phyloP scores from a whole-genome alignment of 805 yeast species.

The Citeromyces matritensis region DNA sequence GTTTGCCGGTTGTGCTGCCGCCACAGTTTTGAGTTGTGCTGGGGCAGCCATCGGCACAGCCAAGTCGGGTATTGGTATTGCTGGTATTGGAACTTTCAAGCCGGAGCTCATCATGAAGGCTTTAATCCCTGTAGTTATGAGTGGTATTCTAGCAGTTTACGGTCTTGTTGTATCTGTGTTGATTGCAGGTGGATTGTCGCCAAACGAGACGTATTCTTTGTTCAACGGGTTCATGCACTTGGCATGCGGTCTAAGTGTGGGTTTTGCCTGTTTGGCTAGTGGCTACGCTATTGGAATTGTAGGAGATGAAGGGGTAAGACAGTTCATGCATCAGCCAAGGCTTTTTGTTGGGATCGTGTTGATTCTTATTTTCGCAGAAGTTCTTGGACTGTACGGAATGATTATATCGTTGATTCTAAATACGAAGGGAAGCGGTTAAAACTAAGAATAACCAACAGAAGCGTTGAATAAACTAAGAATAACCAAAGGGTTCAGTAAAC shows the following conservation, averaged over 20 bases:
- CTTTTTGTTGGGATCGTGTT: slow-evolving; percentile 96
- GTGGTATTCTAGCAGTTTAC: slow-evolving; percentile 93
- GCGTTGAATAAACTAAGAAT: neutral
- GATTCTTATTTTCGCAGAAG: slow-evolving; percentile 98
- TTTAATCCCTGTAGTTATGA: slow-evolving; percentile 93
- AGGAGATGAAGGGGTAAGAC: slow-evolving; percentile 99
- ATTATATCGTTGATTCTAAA: slow-evolving; percentile 86
- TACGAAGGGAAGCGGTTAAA: slow-evolving; percentile 65
- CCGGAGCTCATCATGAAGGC: slow-evolving; percentile 96
- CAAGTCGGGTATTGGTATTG: slow-evolving; percentile 93
- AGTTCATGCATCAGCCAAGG: slow-evolving; percentile 96
- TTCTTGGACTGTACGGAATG: slow-evolving; percentile 93
- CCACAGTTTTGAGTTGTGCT: slow-evolving; percentile 82
- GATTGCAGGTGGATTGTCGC: slow-evolving; percentile 82
- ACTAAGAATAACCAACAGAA: slow-evolving; percentile 1
- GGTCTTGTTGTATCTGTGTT: slow-evolving; percentile 94
- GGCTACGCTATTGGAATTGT: slow-evolving; percentile 99
- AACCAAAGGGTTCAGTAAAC: slow-evolving; percentile 8
- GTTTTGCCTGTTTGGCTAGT: slow-evolving; percentile 90
- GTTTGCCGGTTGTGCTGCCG: slow-evolving; percentile 92
- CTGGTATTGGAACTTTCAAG: slow-evolving; percentile 95
- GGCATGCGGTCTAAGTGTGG: slow-evolving; percentile 92
- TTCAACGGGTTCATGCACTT: slow-evolving; percentile 97
- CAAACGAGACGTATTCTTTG: slow-evolving; percentile 64
- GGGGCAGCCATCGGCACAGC: slow-evolving; percentile 99